Evolutionary conservation across 495 filamentous ascomycete species (phyloP).

Genomic region (Baudoinia panamericana): DNA sequence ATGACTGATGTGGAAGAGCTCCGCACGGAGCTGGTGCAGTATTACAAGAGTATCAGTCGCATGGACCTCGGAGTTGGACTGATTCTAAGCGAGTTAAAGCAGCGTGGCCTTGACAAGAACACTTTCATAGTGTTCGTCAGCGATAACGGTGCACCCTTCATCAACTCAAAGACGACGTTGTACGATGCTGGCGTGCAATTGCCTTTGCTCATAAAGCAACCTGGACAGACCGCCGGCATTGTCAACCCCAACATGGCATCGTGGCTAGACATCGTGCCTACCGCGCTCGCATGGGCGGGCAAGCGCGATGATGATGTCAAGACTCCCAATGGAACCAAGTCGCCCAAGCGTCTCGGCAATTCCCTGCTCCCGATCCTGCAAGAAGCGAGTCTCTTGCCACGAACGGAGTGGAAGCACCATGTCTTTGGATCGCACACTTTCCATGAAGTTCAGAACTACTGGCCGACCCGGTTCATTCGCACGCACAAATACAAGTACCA

Average conservation of each 20-base stretch:
- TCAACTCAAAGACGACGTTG: constrained; percentile 38
- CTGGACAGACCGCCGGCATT: constrained; percentile 19
- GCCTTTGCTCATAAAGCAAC: constrained; percentile 32
- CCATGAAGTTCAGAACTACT: constrained; percentile 39
- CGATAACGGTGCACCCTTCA: constrained; percentile 37
- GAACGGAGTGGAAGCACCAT: constrained; percentile 17
- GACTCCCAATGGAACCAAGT: not conserved
- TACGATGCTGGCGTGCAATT: constrained; percentile 36
- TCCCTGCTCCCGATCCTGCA: constrained; percentile 32
- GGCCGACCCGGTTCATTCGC: constrained; percentile 35
- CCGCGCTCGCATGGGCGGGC: constrained; percentile 32
- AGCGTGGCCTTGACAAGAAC: constrained; percentile 24
- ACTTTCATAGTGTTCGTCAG: constrained; percentile 35
- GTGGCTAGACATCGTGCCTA: constrained; percentile 36
- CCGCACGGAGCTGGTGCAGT: constrained; percentile 32
- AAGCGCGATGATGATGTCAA: not conserved
- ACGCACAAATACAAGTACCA: constrained; percentile 35
- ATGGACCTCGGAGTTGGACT: constrained; percentile 34
- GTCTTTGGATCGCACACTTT: constrained; percentile 40
- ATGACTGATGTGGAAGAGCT: constrained; percentile 31
- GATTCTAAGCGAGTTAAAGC: constrained; percentile 28
- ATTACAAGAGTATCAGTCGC: constrained; percentile 33
- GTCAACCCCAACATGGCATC: constrained; percentile 36
- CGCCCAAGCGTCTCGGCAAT: constrained; percentile 20
- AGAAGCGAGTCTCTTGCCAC: constrained; percentile 11